Percentiles rank a stretch among this genome's conserved stretches.
Evolutionary conservation across 208 protist species (phyloP).

Genomic region (Acanthamoeba lugdunensis): DNA sequence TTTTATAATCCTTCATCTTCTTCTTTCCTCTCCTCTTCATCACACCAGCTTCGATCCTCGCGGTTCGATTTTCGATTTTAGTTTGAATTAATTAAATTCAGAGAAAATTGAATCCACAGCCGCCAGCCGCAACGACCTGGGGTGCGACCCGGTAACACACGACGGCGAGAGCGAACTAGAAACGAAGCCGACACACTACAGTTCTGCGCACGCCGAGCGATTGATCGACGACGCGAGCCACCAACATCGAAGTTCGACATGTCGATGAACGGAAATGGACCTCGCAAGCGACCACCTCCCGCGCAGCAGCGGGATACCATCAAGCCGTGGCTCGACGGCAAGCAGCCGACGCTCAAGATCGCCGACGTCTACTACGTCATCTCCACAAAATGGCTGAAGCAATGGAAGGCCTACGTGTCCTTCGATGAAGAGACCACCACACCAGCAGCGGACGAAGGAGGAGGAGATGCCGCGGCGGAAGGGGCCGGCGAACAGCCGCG

Average conservation of each 20-base stretch:
- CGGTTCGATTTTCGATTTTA: not conserved
- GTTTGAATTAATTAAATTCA: not conserved
- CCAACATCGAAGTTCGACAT: not conserved
- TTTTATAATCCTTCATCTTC: not conserved
- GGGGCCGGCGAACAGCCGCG: not conserved
- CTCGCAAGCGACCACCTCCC: not conserved
- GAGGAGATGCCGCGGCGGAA: not conserved
- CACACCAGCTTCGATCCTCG: not conserved
- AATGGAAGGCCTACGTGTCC: constrained; percentile 36
- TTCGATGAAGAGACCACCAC: constrained; percentile 27
- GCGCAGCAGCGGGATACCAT: not conserved
- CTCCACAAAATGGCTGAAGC: not conserved
- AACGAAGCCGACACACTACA: not conserved
- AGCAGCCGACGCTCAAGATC: not conserved
- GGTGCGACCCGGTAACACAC: not conserved
- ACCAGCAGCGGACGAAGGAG: not conserved
- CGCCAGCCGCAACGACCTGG: not conserved
- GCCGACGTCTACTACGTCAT: constrained; percentile 35
- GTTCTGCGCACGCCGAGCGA: not conserved
- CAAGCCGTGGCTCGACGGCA: not conserved
- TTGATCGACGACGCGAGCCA: not conserved
- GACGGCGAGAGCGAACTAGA: not conserved
- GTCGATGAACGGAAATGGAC: not conserved
- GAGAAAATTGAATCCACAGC: not conserved
- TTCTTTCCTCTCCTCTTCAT: not conserved